Evolutionary conservation across 2,329 filamentous ascomycete species (phyloP).

Genomic region (Fusarium transvaalense): DNA sequence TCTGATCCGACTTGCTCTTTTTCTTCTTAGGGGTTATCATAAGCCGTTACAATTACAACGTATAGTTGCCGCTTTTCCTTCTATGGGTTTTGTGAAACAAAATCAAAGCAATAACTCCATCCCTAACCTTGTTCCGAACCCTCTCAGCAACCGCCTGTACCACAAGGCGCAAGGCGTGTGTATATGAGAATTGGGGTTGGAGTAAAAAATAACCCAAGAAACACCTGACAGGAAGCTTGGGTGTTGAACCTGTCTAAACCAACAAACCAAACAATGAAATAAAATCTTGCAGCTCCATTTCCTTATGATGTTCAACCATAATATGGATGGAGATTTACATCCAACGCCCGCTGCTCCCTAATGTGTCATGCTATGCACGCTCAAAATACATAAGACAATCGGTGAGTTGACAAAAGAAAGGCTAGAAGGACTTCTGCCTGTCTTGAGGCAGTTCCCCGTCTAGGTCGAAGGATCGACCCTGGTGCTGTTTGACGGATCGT

Average conservation of each 20-base stretch:
- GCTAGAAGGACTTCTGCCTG: constrained; percentile 37
- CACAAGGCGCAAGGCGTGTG: constrained; percentile 2
- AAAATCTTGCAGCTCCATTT: constrained; percentile 45
- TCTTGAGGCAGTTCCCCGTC: constrained; percentile 23
- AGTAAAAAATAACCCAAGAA: constrained; percentile 46
- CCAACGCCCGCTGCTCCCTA: constrained; percentile 53
- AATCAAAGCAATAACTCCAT: constrained; percentile 45
- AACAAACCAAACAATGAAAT: constrained; percentile 42
- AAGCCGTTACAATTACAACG: constrained; percentile 53
- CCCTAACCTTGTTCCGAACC: constrained; percentile 26
- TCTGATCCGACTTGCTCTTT: constrained; percentile 31
- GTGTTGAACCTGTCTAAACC: constrained; percentile 46
- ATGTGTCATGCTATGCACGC: constrained; percentile 55
- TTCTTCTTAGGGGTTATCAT: constrained; percentile 46
- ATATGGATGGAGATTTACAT: constrained; percentile 50
- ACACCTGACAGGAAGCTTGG: constrained; percentile 45
- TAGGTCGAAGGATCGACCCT: constrained; percentile 50
- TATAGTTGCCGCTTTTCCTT: constrained; percentile 51
- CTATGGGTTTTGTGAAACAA: constrained; percentile 48
- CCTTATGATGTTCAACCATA: constrained; percentile 49
- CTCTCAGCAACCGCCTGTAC: constrained; percentile 20
- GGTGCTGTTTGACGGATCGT: constrained; percentile 79
- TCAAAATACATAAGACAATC: constrained; percentile 51
- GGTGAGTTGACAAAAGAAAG: constrained; percentile 44
- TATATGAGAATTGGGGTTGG: constrained; percentile 8